Percentiles rank a stretch among this genome's conserved stretches.
These are phyloP conservation scores for Prunus dulcis DNA, from an alignment of 306 rosid species.

Conservation along the genomic window DNA sequence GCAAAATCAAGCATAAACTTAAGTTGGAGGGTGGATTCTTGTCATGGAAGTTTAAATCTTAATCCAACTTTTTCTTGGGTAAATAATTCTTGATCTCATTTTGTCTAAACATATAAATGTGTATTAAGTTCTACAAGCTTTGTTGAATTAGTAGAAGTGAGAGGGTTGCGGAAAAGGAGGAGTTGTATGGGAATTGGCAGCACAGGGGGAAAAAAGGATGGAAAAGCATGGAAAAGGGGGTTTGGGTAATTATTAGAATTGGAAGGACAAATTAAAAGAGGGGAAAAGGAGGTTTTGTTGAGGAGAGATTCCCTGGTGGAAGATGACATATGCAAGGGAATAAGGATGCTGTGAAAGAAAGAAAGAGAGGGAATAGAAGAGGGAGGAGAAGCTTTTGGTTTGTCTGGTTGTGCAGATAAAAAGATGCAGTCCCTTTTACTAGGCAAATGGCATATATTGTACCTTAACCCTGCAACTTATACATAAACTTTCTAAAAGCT, in stretches of 20 bases:
- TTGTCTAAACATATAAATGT: background rate
- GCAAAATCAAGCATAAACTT: too few species aligned
- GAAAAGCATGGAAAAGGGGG: slow-evolving; percentile 47
- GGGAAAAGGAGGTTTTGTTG: slow-evolving; percentile 37
- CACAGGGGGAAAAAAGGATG: slow-evolving; percentile 36
- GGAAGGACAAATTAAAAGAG: slow-evolving; percentile 46
- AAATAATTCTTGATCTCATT: too few species aligned
- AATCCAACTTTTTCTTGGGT: background rate
- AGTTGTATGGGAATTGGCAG: slow-evolving; percentile 32
- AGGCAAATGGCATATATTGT: slow-evolving; percentile 87
- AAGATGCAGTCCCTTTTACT: slow-evolving; percentile 52
- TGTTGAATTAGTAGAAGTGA: too few species aligned
- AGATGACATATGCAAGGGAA: slow-evolving; percentile 70
- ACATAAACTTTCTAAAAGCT: slow-evolving; percentile 85
- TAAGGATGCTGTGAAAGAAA: slow-evolving; percentile 16
- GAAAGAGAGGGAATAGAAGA: slow-evolving; percentile 48
- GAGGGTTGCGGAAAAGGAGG: too few species aligned
- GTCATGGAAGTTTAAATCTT: background rate
- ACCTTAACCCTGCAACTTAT: slow-evolving; percentile 79
- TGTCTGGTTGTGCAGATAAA: slow-evolving; percentile 60
- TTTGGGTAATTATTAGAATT: slow-evolving; percentile 50
- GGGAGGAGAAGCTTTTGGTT: slow-evolving; percentile 62
- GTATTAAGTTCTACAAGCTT: too few species aligned
- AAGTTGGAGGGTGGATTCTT: too few species aligned
- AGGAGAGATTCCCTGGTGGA: slow-evolving; percentile 70